phyloP scores from a whole-genome alignment of 2,329 filamentous ascomycete genomes.

The Allantophomopsis cytisporea region DNA sequence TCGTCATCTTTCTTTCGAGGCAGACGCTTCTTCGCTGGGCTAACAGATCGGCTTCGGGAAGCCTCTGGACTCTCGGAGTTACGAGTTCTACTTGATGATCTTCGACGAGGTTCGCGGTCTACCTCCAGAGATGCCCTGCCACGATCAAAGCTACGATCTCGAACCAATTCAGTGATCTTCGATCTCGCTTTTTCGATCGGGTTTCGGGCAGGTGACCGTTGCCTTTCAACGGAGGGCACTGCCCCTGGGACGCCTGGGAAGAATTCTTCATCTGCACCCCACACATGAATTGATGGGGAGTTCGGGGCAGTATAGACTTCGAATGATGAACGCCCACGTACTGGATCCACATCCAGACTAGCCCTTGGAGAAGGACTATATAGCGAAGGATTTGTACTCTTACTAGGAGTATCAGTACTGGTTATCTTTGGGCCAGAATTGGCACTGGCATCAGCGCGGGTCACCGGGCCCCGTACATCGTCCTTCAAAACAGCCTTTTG shows the following conservation, averaged over 20 bases:
- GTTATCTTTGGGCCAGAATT: conserved; percentile 7
- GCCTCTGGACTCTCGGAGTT: conserved; percentile 1
- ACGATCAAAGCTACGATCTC: conserved; percentile 35
- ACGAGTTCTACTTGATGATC: conserved; percentile 10
- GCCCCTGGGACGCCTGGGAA: conserved; percentile 48
- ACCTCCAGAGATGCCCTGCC: conserved; percentile 16
- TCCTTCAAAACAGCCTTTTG: conserved; percentile 5
- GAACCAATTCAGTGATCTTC: conserved; percentile 22
- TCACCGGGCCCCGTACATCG: conserved; percentile 1
- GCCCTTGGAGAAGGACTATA: conserved; percentile 9
- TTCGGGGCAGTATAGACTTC: conserved; percentile 26
- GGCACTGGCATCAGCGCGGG: conserved; percentile 6
- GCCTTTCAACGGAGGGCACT: conserved; percentile 48
- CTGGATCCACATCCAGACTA: conserved; percentile 34
- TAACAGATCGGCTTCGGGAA: conserved; percentile 17
- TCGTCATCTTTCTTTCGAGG: conserved; percentile 27
- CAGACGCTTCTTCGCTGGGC: conserved; percentile 22
- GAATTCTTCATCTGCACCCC: conserved; percentile 19
- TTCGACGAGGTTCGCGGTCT: conserved; percentile 11
- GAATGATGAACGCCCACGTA: conserved; percentile 21
- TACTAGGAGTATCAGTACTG: not conserved
- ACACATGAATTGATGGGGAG: conserved; percentile 13
- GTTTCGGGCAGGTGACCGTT: conserved; percentile 48
- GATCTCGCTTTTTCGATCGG: conserved; percentile 28
- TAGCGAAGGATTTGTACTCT: too few species aligned